These are phyloP conservation scores for Trichoderma polysporum DNA, from an alignment of 2,329 filamentous ascomycete genomes.

Conservation along the genomic window DNA sequence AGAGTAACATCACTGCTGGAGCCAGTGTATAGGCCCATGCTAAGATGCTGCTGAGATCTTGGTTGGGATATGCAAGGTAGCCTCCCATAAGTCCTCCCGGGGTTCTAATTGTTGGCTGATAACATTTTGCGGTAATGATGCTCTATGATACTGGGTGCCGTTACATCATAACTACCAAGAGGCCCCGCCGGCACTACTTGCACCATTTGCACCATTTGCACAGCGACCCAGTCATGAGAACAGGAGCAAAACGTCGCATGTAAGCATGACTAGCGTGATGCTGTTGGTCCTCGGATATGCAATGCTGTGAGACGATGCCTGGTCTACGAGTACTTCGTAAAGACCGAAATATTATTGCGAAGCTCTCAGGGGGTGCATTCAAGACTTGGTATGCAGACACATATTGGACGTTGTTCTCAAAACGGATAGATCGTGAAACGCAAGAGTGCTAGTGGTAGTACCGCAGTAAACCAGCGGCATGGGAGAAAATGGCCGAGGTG, in stretches of 20 bases:
- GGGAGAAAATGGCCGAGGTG: background rate
- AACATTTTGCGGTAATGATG: background rate
- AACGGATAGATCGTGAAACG: conserved; percentile 10
- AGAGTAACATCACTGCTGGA: background rate
- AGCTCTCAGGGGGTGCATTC: background rate
- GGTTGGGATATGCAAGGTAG: background rate
- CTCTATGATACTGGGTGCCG: background rate
- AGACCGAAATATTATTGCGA: background rate
- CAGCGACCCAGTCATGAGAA: background rate
- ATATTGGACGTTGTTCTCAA: conserved; percentile 1
- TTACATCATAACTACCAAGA: background rate
- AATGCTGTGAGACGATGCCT: conserved; percentile 1
- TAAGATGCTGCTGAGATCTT: background rate
- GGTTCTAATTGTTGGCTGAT: background rate
- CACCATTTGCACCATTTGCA: too few relatives aligned
- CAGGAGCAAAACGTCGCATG: background rate
- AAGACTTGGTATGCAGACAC: conserved; percentile 11
- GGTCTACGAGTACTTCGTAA: background rate
- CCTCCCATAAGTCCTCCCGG: background rate
- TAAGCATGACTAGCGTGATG: background rate
- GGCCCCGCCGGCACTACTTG: background rate
- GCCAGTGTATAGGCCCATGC: background rate
- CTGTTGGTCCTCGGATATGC: conserved; percentile 16
- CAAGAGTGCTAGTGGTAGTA: conserved; percentile 2
- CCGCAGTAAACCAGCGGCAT: too few relatives aligned